Evolutionary conservation across 257 asterid species (phyloP).

Genomic region (Solanum virginianum): DNA sequence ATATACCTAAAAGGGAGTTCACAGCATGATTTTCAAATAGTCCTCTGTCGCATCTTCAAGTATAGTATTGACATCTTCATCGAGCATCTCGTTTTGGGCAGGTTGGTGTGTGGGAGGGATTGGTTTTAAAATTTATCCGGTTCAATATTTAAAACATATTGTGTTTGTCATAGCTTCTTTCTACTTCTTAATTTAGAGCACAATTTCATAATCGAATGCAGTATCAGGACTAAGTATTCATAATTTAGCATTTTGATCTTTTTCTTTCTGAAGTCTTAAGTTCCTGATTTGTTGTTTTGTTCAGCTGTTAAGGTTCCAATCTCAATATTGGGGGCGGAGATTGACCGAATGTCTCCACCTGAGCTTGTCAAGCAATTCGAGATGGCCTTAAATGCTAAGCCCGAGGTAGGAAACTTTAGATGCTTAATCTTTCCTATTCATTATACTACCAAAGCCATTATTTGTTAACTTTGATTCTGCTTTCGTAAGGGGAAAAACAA

Average conservation of each 20-base stretch:
- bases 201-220: background rate
- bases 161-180: background rate
- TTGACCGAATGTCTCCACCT: constrained; percentile 26
- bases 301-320: constrained; percentile 56
- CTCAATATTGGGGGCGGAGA: constrained; percentile 55
- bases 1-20: background rate
- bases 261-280: background rate
- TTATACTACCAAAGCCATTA: background rate
- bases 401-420: constrained; percentile 27
- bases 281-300: background rate
- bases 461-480: background rate
- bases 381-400: constrained; percentile 25
- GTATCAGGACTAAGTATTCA: background rate
- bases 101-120: background rate
- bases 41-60: background rate
- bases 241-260: background rate
- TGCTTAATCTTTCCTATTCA: background rate
- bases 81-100: background rate
- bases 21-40: background rate
- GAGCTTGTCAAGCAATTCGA: constrained; percentile 38
- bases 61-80: background rate
- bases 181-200: background rate
- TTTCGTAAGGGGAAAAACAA: background rate
- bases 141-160: background rate
- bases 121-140: background rate